Evolutionary conservation across 2,329 filamentous ascomycete species (phyloP).

Genomic region (Microthyrium microscopicum): DNA sequence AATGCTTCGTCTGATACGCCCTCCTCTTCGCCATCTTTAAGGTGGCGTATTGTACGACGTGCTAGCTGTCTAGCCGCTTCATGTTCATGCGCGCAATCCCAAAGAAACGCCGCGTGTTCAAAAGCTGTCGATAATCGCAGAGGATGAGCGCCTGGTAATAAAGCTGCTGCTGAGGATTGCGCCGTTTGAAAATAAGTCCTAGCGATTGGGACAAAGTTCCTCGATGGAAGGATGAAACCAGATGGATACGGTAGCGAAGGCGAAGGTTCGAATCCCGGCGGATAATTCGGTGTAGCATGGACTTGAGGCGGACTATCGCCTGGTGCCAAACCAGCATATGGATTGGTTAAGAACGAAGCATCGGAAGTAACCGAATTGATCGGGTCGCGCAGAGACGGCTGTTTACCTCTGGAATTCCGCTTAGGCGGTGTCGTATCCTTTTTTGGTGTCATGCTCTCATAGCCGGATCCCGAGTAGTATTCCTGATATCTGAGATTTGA

Average conservation of each 20-base stretch:
- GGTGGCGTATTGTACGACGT: slow-evolving; percentile 69
- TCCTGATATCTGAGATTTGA: slow-evolving; percentile 1
- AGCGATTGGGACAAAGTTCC: slow-evolving; percentile 72
- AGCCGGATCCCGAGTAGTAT: neutral
- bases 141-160: slow-evolving; percentile 78
- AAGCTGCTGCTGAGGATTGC: slow-evolving; percentile 51
- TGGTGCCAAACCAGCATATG: slow-evolving; percentile 24
- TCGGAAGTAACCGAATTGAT: slow-evolving; percentile 32
- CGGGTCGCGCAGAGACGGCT: slow-evolving; percentile 28
- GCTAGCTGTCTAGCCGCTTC: slow-evolving; percentile 62
- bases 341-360: slow-evolving; percentile 34
- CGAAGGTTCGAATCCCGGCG: slow-evolving; percentile 14
- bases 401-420: slow-evolving; percentile 10
- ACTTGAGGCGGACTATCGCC: slow-evolving; percentile 22
- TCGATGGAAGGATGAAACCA: slow-evolving; percentile 62
- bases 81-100: slow-evolving; percentile 76
- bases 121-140: slow-evolving; percentile 78
- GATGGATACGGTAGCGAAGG: slow-evolving; percentile 30
- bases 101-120: slow-evolving; percentile 83
- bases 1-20: slow-evolving; percentile 95
- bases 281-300: slow-evolving; percentile 3
- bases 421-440: slow-evolving; percentile 2
- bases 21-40: slow-evolving; percentile 82
- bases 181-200: slow-evolving; percentile 68
- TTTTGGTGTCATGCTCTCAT: neutral